Base-by-base conservation (phyloP, 495 filamentous ascomycete species). In the Neurospora discreta region DNA sequence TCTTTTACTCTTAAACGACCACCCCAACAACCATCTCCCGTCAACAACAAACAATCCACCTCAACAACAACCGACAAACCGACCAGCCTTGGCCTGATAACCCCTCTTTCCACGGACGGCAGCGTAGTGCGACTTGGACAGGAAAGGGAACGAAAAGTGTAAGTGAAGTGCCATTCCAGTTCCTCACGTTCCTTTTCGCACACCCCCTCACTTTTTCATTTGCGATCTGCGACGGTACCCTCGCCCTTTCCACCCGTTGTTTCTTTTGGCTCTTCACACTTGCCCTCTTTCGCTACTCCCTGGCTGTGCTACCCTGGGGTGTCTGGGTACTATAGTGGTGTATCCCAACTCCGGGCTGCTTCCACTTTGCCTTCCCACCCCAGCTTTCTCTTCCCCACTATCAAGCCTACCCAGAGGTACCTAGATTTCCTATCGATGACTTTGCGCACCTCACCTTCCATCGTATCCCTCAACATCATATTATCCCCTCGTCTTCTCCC, bases 91-190 rank as follows among this genome's bases (percentile, higher is more conserved):
- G 71, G 76, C 78, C 73, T 70, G 72, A 75, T 74, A 77, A 65
- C 75, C 77, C 78, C 77, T 79, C 74, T 71, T 76, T 77, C 74
- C 75, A 68, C 75, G 75, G 73, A 78, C 77, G 74, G 73, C 76
- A 73, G 72, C 76, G 71, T 71, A 77, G 78, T 78, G 73, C 74
- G 73, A 79, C 77, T 76, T 77, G 72, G 74, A 76, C 75, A 70
- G 43, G 74, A 76, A 74, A 70, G 43, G 52, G 71, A 75, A 74
- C 41, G 74, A 41, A 38, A 38, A 71, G 74, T 72, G 79, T 81
- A 75, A 77, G 78, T 78, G 70, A 71, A 15, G 52, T 33, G 52
- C 52, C 75, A 75, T 73, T 75, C 40, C 26, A 70, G 26, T 77
- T 71, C 36, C 71, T 75, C 74, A 73, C 71, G 69, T 70, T 70